Evolutionary conservation across 495 filamentous ascomycete species (phyloP).

Genomic region (Daldinia grandis): DNA sequence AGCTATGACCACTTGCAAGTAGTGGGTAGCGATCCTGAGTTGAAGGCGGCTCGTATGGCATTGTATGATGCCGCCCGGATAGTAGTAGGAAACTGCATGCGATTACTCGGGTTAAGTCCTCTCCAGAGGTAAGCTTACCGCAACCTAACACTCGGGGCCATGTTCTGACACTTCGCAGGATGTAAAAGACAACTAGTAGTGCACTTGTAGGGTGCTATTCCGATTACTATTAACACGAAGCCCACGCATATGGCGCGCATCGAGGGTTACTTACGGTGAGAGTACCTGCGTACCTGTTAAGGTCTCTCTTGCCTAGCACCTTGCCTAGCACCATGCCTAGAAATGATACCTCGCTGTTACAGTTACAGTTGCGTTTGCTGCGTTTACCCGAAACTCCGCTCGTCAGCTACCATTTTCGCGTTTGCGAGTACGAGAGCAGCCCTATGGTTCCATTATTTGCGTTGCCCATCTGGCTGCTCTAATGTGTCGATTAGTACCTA

Average conservation of each 20-base stretch:
- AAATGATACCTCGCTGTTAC: not conserved
- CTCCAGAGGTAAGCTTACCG: slow-evolving; percentile 65
- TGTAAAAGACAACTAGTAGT: not conserved
- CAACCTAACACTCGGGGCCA: not conserved
- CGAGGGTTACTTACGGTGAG: not conserved
- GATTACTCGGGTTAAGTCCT: slow-evolving; percentile 78
- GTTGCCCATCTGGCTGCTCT: not conserved
- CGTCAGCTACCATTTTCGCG: not conserved
- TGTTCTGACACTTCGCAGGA: slow-evolving; percentile 3
- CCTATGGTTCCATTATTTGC: not conserved
- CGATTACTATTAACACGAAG: not conserved
- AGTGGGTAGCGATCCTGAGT: slow-evolving; percentile 72
- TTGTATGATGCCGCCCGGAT: slow-evolving; percentile 81
- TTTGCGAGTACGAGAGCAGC: not conserved
- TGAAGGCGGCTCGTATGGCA: slow-evolving; percentile 81
- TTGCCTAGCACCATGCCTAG: not conserved
- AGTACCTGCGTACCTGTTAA: not conserved
- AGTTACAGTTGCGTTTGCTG: not conserved
- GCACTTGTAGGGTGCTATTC: not conserved
- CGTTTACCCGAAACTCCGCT: not conserved
- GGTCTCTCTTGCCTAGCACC: not conserved
- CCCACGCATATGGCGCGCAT: not conserved
- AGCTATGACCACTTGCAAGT: slow-evolving; percentile 85
- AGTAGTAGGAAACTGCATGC: slow-evolving; percentile 86
- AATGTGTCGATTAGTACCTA: not conserved